phyloP scores from a whole-genome alignment of 1,284 basidiomycete genomes.

The Tilletia walkeri region DNA sequence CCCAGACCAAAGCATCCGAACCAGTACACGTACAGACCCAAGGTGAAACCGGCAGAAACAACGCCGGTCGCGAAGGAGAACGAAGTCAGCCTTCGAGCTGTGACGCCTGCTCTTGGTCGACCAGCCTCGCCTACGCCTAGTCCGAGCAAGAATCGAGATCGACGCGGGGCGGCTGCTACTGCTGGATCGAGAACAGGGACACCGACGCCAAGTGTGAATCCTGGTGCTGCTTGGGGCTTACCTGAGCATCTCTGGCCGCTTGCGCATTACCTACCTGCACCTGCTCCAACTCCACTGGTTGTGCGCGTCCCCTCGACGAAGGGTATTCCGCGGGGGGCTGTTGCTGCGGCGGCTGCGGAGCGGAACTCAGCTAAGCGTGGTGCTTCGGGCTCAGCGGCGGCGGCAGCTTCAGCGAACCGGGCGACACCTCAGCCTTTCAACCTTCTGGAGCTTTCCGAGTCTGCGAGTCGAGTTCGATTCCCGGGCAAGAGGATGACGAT shows the following conservation, averaged over 20 bases:
- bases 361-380: neutral
- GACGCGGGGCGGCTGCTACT: slow-evolving; percentile 17
- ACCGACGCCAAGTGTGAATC: slow-evolving; percentile 67
- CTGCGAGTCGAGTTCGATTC: slow-evolving; percentile 89
- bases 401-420: slow-evolving; percentile 11
- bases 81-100: slow-evolving; percentile 24
- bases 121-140: slow-evolving; percentile 39
- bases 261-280: slow-evolving; percentile 75
- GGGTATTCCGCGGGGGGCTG: slow-evolving; percentile 10
- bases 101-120: slow-evolving; percentile 1
- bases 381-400: slow-evolving; percentile 16
- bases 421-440: slow-evolving; percentile 38
- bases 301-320: slow-evolving; percentile 16
- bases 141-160: slow-evolving; percentile 38
- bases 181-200: slow-evolving; percentile 59
- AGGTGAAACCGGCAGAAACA: slow-evolving; percentile 42
- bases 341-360: slow-evolving; percentile 1
- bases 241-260: slow-evolving; percentile 92
- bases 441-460: slow-evolving; percentile 62
- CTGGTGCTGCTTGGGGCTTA: slow-evolving; percentile 79
- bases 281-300: slow-evolving; percentile 60
- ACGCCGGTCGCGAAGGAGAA: slow-evolving; percentile 21
- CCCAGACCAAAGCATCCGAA: slow-evolving; percentile 59
- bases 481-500: slow-evolving; percentile 90
- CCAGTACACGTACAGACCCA: slow-evolving; percentile 65